These are phyloP conservation scores for Centrapalus pauciflorus DNA, from an alignment of 129 eudicot species.

Conservation along the genomic window DNA sequence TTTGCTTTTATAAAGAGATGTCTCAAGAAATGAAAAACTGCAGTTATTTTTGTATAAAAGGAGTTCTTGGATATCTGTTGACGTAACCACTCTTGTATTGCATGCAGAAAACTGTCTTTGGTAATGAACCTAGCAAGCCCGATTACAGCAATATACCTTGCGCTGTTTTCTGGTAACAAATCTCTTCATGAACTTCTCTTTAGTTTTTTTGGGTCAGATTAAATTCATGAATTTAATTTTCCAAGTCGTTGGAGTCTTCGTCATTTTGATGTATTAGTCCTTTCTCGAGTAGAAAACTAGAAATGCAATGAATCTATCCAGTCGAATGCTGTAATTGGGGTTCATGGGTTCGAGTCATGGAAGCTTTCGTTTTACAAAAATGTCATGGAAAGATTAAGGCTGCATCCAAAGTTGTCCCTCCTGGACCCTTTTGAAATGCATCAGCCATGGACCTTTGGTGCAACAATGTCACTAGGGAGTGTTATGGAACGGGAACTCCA, in stretches of 20 bases:
- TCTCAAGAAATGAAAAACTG: not conserved
- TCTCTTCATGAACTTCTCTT: not conserved
- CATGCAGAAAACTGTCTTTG: constrained; percentile 85
- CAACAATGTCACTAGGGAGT: not conserved
- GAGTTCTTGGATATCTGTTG: not conserved
- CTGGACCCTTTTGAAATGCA: not conserved
- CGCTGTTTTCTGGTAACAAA: constrained; percentile 86
- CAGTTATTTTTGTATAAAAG: not conserved
- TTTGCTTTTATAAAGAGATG: not conserved
- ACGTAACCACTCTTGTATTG: constrained; percentile 10
- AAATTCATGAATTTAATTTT: too few species aligned
- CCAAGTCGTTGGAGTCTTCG: not conserved
- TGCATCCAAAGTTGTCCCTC: not conserved
- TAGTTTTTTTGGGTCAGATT: not conserved
- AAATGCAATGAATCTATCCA: not conserved
- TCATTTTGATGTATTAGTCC: not conserved
- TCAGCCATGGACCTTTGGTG: not conserved
- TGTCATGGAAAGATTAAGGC: not conserved
- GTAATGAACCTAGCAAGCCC: constrained; percentile 64
- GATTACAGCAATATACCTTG: constrained; percentile 71
- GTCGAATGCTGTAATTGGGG: too few species aligned
- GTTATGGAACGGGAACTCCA: not conserved
- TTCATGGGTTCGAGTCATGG: not conserved
- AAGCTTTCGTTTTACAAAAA: not conserved
- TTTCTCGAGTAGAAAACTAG: not conserved